Evolutionary conservation across 345 rosid genomes (phyloP).

Genomic region (Crucihimalaya himalaica): DNA sequence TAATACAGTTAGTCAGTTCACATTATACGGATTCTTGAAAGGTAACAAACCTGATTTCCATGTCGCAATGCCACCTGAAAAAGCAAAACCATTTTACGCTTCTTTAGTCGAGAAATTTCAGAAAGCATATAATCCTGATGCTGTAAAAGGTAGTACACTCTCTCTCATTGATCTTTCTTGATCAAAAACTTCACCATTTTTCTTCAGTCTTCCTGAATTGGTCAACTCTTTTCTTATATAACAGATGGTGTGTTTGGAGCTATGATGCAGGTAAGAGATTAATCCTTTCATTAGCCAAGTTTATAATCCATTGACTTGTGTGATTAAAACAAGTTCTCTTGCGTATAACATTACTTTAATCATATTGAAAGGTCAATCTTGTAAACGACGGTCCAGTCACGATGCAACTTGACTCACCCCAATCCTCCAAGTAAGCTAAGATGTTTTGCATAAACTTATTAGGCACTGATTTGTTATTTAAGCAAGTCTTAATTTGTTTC

Average conservation of each 20-base stretch:
- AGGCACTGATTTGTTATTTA: background rate
- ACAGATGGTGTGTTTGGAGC: slow-evolving; percentile 86
- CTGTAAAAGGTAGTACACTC: slow-evolving; percentile 55
- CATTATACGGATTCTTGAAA: slow-evolving; percentile 85
- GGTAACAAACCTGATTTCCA: slow-evolving; percentile 99
- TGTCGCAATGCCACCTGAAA: slow-evolving; percentile 87
- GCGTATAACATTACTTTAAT: background rate
- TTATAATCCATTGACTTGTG: background rate
- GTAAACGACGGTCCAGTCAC: slow-evolving; percentile 94
- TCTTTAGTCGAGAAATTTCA: slow-evolving; percentile 63
- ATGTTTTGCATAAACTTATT: background rate
- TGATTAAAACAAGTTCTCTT: background rate
- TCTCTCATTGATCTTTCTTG: background rate
- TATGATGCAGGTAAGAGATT: slow-evolving; percentile 72
- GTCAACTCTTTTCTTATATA: background rate
- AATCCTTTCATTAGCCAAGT: background rate
- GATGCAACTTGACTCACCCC: slow-evolving; percentile 79
- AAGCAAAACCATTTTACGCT: slow-evolving; percentile 74
- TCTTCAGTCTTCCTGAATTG: background rate
- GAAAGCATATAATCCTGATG: slow-evolving; percentile 59
- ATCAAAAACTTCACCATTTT: background rate
- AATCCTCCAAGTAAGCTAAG: slow-evolving; percentile 60
- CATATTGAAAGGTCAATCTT: slow-evolving; percentile 60
- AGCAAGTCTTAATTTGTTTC: slow-evolving; percentile 26
- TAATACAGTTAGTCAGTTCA: slow-evolving; percentile 83